These are phyloP conservation scores for Punica granatum DNA, from an alignment of 345 rosid species.

Conservation along the genomic window DNA sequence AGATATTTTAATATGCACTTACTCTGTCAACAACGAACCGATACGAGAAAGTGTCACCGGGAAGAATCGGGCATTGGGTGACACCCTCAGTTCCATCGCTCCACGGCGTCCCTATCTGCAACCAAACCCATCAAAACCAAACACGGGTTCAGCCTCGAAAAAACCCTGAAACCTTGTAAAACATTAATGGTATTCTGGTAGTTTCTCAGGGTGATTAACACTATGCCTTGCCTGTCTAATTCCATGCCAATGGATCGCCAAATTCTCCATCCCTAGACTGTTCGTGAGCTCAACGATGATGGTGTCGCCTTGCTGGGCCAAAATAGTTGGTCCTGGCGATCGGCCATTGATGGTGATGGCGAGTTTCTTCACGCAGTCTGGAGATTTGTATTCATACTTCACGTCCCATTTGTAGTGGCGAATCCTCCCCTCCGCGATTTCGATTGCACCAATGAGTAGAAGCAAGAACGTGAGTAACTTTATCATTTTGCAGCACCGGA, in stretches of 20 bases:
- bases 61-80: constrained; percentile 64
- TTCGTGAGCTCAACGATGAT: constrained; percentile 64
- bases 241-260: constrained; percentile 77
- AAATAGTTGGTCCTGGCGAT: constrained; percentile 56
- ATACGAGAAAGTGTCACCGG: constrained; percentile 59
- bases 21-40: constrained; percentile 67
- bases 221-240: constrained; percentile 42
- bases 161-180: not conserved
- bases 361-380: constrained; percentile 51
- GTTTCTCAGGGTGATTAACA: no score
- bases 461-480: not conserved
- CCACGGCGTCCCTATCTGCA: constrained; percentile 64
- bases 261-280: constrained; percentile 47
- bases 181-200: not conserved
- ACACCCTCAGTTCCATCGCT: constrained; percentile 68
- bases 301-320: constrained; percentile 58
- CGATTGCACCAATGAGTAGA: not conserved
- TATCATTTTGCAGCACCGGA: not conserved
- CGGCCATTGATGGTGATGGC: constrained; percentile 57
- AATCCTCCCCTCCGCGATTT: constrained; percentile 23
- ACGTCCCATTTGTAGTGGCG: constrained; percentile 51
- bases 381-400: constrained; percentile 60
- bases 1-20: constrained; percentile 6
- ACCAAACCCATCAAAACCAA: not conserved
- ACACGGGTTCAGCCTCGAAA: not conserved